Evolutionary conservation across 495 filamentous ascomycete species (phyloP).

Genomic region (Penicillium paradoxum): DNA sequence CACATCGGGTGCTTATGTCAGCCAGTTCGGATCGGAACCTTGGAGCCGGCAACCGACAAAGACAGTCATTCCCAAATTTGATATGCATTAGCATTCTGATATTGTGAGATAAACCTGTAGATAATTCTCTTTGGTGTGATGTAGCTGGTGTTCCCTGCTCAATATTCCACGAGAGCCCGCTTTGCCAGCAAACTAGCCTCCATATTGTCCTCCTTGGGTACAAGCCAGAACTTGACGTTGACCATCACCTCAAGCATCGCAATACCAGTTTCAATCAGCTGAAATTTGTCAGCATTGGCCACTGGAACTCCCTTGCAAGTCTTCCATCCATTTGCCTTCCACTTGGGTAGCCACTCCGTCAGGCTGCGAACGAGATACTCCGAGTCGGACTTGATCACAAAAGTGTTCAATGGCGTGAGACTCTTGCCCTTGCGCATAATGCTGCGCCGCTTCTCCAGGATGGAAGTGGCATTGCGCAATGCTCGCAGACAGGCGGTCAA

Average conservation of each 20-base stretch:
- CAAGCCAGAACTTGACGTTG: constrained; percentile 15
- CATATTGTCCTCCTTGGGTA: not conserved
- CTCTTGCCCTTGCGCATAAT: not conserved
- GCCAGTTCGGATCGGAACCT: constrained; percentile 2
- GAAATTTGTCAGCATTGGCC: constrained; percentile 11
- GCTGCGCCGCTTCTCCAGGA: constrained; percentile 1
- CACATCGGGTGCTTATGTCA: constrained; percentile 3
- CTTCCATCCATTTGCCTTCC: constrained; percentile 37
- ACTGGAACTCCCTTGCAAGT: constrained; percentile 13
- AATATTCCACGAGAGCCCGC: not conserved
- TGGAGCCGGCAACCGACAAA: not conserved
- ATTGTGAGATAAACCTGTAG: not conserved
- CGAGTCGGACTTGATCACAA: constrained; percentile 46
- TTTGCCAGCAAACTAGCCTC: not conserved
- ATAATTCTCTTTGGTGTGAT: not conserved
- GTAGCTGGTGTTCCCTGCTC: not conserved
- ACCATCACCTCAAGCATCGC: constrained; percentile 6
- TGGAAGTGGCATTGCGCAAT: not conserved
- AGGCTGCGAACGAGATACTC: constrained; percentile 37
- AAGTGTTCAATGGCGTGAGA: constrained; percentile 9
- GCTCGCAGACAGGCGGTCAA: constrained; percentile 14
- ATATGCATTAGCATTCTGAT: not conserved
- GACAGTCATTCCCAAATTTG: not conserved
- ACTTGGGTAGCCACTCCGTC: constrained; percentile 35
- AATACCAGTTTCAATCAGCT: constrained; percentile 3